Conservation (phyloP, 78 protist species). For the Tieghemostelium lacteum region DNA sequence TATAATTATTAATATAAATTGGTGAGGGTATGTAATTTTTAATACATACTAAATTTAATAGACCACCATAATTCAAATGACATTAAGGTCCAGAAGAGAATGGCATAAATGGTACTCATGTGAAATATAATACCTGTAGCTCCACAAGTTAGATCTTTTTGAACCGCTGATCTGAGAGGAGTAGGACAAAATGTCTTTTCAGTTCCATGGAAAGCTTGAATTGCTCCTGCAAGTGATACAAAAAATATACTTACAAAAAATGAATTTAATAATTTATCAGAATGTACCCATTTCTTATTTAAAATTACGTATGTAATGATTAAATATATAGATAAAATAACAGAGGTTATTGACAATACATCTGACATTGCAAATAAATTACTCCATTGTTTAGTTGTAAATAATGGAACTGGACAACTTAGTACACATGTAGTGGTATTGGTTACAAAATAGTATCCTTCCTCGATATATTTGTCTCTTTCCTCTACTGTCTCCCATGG, state of each 20-base stretch:
- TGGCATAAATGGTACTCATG: constrained; percentile 24
- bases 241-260: background rate
- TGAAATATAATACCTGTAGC: constrained; percentile 49
- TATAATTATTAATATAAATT: background rate
- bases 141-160: constrained; percentile 13
- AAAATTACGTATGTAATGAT: constrained; percentile 32
- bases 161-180: background rate
- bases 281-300: constrained; percentile 7
- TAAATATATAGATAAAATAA: constrained; percentile 11
- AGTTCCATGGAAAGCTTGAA: constrained; percentile 28
- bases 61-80: constrained; percentile 11
- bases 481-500: background rate
- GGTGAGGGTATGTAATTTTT: background rate
- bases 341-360: constrained; percentile 4
- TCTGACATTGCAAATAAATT: constrained; percentile 3
- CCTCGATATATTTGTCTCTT: too few species aligned
- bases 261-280: constrained; percentile 27
- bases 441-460: background rate
- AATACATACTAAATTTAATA: background rate
- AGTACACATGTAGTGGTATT: constrained; percentile 6
- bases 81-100: constrained; percentile 32
- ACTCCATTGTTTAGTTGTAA: constrained; percentile 9
- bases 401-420: constrained; percentile 26
- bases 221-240: constrained; percentile 26
- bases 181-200: constrained; percentile 54